Base-by-base conservation (phyloP, 345 rosid genomes). In the Nephelium lappaceum region DNA sequence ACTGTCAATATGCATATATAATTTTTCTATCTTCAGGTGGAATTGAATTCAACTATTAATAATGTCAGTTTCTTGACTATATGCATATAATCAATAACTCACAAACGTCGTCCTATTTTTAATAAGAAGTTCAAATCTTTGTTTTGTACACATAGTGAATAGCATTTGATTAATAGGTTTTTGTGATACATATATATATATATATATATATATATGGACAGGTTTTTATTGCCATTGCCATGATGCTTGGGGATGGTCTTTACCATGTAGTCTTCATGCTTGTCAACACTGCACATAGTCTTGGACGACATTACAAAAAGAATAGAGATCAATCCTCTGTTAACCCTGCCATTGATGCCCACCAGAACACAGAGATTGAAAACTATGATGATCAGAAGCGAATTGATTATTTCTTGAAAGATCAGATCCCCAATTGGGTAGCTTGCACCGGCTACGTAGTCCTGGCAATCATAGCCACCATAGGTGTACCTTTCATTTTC, bases 221-320 rank as follows among this genome's bases (percentile, higher is more conserved):
- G 94, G 86, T 95, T 19, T 95, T 95, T 66, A 88, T 91, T 24
- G 95, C 98, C 10, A 88, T 95, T n/a, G 93, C 94, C 2, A 91
- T 90, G 86, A 95, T 95, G 91, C 91, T 95, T 6, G 98, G 98
- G 0, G 98, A 95, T 74, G 98, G 98, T 15, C 81, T 92, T 42
- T 95, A 82, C 85, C 97, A 93, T 73, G 84, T 93, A 2, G 31
- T 91, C 70, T 78, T 61, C 80, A 90, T 94, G 87, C 79, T 93
- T 23, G 24, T 68, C 65, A 83, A 83, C 51, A 91, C 97, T 21
- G n/a, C 77, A 41, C 18, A 36, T 21, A 88, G 88, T 77, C 83
- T 94, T 8, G 36, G 41, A 10, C 62, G 24, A 47, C 77, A 78
- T 19, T 65, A 71, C 42, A 73, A 9, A 68, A 69, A 60, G 19